Conservation (phyloP, 1,284 basidiomycete species). For the Heimioporus punctisporus region DNA sequence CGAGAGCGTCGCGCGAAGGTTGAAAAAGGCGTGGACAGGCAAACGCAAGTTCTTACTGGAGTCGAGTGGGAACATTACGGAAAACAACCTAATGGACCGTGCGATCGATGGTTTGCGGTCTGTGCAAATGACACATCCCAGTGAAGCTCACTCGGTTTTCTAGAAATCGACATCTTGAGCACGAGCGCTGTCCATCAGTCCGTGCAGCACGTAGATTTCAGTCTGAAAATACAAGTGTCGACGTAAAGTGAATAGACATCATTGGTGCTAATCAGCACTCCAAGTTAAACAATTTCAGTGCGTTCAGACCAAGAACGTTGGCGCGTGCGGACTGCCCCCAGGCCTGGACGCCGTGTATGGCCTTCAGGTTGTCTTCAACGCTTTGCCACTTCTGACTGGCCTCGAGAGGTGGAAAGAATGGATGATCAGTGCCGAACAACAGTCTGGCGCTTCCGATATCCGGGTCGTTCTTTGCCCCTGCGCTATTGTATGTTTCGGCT, state of each 20-base stretch:
- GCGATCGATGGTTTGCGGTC: constrained; percentile 69
- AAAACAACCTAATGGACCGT: constrained; percentile 74
- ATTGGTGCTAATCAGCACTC: constrained; percentile 17
- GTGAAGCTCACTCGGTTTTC: constrained; percentile 6
- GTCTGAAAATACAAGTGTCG: constrained; percentile 88
- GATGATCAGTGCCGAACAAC: constrained; percentile 88
- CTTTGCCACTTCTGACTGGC: constrained; percentile 77
- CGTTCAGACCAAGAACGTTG: constrained; percentile 72
- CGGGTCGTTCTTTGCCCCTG: constrained; percentile 35
- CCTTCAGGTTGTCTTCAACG: constrained; percentile 81
- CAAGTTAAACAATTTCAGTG: constrained; percentile 65
- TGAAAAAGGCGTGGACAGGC: constrained; percentile 80
- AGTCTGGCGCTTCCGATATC: constrained; percentile 57
- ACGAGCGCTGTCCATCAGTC: constrained; percentile 94
- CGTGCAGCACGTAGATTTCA: constrained; percentile 92
- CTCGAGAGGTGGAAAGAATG: constrained; percentile 84
- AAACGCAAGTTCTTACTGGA: constrained; percentile 87
- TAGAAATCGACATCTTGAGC: constrained; percentile 94
- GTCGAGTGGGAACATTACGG: constrained; percentile 93
- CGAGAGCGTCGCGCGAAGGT: constrained; percentile 61
- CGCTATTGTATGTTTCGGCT: constrained; percentile 48
- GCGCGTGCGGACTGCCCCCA: constrained; percentile 57
- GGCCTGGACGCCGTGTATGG: constrained; percentile 59
- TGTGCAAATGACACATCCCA: not conserved
- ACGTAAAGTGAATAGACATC: constrained; percentile 20